phyloP scores from a whole-genome alignment of 306 rosid species.

The Lupinus albus region DNA sequence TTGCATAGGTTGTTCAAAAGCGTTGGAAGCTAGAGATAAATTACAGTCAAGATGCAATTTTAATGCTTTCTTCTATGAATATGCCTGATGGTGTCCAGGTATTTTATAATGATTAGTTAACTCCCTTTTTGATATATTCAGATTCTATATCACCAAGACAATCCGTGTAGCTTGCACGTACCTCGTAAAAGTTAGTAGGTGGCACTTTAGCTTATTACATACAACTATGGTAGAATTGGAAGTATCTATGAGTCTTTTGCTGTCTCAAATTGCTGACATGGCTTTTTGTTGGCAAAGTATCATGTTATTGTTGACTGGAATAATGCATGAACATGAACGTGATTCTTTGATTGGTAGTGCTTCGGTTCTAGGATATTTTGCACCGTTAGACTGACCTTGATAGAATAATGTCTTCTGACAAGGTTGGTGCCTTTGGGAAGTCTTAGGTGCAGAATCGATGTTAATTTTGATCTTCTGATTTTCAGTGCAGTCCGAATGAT shows the following conservation, averaged over 20 bases:
- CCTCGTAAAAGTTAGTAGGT: neutral
- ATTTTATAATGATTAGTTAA: conserved; percentile 4
- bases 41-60: conserved; percentile 76
- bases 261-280: conserved; percentile 8
- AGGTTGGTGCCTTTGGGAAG: neutral
- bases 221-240: neutral
- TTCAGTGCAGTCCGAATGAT: conserved; percentile 4
- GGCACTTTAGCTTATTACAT: neutral
- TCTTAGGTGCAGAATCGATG: neutral
- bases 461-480: conserved; percentile 13
- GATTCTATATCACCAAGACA: neutral
- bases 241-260: conserved; percentile 10
- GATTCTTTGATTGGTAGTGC: neutral
- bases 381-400: neutral
- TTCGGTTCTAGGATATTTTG: conserved; percentile 19
- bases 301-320: neutral
- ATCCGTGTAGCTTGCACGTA: neutral
- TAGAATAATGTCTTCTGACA: neutral
- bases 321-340: neutral
- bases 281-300: conserved; percentile 3
- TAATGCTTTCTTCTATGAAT: conserved; percentile 98
- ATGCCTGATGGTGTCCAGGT: conserved; percentile 98
- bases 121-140: neutral
- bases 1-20: conserved; percentile 73
- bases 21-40: conserved; percentile 92